Evolutionary conservation across 768 basidiomycete genomes (phyloP), one percentile per base, ranked within the genome.

Genomic region (Pisolithus orientalis): DNA sequence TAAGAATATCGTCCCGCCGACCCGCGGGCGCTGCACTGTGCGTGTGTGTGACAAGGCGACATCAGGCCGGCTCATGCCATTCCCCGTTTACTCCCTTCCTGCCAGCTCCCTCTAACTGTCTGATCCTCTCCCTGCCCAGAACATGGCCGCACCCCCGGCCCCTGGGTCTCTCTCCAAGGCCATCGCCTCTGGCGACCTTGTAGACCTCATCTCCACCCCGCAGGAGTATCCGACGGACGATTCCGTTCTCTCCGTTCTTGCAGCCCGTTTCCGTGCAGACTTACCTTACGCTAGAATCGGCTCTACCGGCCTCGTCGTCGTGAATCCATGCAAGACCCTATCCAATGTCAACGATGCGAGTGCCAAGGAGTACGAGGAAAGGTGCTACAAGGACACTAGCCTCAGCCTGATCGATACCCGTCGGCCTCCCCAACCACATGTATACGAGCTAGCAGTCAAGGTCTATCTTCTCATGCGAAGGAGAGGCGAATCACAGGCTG

Each of bases 251-350:
- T 63, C 75, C 53, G 74, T 78, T 50, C 75, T 85, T 51, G 72
- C 74, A 53, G 70, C 77, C 16, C 80, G 84, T 53, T 79, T 83
- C 51, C 79, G 84, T 24, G 68, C 72, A 31, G 84, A 85, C 58
- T 65, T 76, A 10, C 78, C 82, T 32, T 82, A 79, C 58, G 71
- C 81, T n/a, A 69, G 77, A 17, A 65, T 82, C 38, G 70, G 72
- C 29, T 61, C 75, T 9, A 74, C 78, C 29, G 72, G 72, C 44
- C 72, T 83, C 62, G 68, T 85, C 47, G 74, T 77, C 49, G 66
- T 85, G 56, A 85, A 85, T 63, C 84, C 84, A 1, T 72, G 78
- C 63, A 78, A 83, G 65, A 68, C 72, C 13, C 73, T 85, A 24
- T 75, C 78, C 9, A 81, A 75, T 63, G 69, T 76, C 52, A 78